Base-by-base conservation (phyloP, 2,329 filamentous ascomycete genomes). In the Apiospora phragmitis region DNA sequence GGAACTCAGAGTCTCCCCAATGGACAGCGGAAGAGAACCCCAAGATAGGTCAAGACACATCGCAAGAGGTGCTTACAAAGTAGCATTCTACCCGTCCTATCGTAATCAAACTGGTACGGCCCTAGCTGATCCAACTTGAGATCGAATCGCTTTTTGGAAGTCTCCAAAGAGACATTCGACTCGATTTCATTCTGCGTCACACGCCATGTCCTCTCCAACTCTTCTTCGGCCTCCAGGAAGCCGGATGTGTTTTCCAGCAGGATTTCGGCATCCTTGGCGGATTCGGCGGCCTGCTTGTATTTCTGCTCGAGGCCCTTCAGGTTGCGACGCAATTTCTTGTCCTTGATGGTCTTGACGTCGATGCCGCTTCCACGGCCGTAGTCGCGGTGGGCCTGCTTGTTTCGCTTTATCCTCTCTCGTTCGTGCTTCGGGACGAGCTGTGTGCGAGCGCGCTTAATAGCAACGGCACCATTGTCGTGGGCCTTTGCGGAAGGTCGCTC, bases 201-300 rank as follows among this genome's bases (percentile, higher is more conserved):
- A 82, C 94, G 95, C 84, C 97, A 98, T 26, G 96, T 99, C 79
- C 91, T 87, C 81, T 99, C 96, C 72, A 99, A 86, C 79, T 95
- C 95, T 35, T 88, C 88, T 80, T 99, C 96, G 1, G 95, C 88
- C 81, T 98, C 94, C 70, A 99, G 85, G 76, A 97, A 97, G 8
- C 96, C 96, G 14, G 88, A 85, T 8, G 91, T 89, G 80, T 97
- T 94, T 82, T 98, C 95, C 69, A 97, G 89, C 76, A 99, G 84
- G 70, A 99, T 96, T 83, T 99, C 96, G 29, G 95, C 94, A 85
- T 98, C 95, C 82, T 97, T 97, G 21, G 96, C 94, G 80, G 93
- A 92, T 45, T 97, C 82, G 0, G 93, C 85, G 1, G 95, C 95
- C 76, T 92, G 89, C 77, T 94, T 90, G 82, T 94, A 95, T 81